A percentile compares a stretch with the other conserved stretches of the same genome.
phyloP scores from a whole-genome alignment of 176 grass and related monocot genomes.

The Carex pumila region DNA sequence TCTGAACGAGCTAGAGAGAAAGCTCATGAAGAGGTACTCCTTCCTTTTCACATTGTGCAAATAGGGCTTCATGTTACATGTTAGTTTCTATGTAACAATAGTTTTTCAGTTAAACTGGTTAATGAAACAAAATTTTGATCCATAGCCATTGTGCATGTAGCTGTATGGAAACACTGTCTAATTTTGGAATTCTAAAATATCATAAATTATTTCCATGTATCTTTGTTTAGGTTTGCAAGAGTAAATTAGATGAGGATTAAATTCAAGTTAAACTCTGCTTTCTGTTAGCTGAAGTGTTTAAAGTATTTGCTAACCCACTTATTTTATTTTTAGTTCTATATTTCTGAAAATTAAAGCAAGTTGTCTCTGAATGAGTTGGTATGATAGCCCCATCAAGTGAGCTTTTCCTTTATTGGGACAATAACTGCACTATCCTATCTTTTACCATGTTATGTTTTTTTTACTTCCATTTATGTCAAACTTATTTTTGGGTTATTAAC shows the following conservation, averaged over 20 bases:
- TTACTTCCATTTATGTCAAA: slow-evolving; percentile 8
- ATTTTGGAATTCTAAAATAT: not conserved
- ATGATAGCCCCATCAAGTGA: slow-evolving; percentile 9
- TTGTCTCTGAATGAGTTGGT: not conserved
- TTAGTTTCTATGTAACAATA: not conserved
- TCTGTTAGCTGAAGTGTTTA: not conserved
- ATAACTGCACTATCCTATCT: not conserved
- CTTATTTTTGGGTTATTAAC: not conserved
- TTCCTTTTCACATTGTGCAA: slow-evolving; percentile 11
- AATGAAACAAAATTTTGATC: not conserved
- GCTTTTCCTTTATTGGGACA: not conserved
- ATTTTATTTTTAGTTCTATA: not conserved
- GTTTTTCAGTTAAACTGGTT: not conserved
- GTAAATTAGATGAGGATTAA: not conserved
- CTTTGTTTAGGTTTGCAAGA: not conserved
- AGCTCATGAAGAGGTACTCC: slow-evolving; percentile 79
- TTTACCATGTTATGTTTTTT: not conserved
- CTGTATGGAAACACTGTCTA: not conserved
- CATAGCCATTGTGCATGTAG: not conserved
- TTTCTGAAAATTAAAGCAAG: not conserved
- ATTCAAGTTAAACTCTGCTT: not conserved
- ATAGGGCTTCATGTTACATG: slow-evolving; percentile 3
- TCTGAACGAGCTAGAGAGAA: slow-evolving; percentile 92
- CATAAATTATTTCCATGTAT: not conserved
- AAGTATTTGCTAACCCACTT: not conserved